These are phyloP conservation scores for Hypericum perforatum DNA, from an alignment of 345 rosid genomes.

Conservation along the genomic window DNA sequence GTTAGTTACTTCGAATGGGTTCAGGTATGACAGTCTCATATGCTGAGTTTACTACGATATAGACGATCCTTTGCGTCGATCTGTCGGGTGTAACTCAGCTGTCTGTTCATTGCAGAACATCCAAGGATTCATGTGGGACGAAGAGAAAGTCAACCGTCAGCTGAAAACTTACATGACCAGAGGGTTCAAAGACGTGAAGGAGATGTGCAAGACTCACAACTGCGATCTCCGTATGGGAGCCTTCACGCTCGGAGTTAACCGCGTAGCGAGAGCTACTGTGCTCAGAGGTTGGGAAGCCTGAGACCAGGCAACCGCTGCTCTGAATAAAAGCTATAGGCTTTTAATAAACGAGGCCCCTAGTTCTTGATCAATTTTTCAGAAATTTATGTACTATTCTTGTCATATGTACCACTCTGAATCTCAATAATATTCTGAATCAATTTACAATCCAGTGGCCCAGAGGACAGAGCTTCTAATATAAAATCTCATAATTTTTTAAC, in stretches of 20 bases:
- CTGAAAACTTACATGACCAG: slow-evolving; percentile 17
- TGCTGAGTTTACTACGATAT: too few species aligned
- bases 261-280: slow-evolving; percentile 18
- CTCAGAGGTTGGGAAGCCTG: slow-evolving; percentile 19
- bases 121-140: slow-evolving; percentile 25
- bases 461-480: too few species aligned
- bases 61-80: too few species aligned
- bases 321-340: too few species aligned
- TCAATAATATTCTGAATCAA: too few species aligned
- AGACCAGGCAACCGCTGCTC: not conserved
- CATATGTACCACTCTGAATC: too few species aligned
- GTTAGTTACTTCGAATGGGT: slow-evolving; percentile 25
- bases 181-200: slow-evolving; percentile 15
- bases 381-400: too few species aligned
- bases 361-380: too few species aligned
- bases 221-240: slow-evolving; percentile 23
- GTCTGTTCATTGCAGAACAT: slow-evolving; percentile 11
- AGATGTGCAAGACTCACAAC: slow-evolving; percentile 15
- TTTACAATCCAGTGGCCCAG: too few species aligned
- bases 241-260: slow-evolving; percentile 15
- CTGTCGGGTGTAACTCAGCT: not conserved
- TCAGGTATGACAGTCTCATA: slow-evolving; percentile 5
- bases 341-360: too few species aligned
- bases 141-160: slow-evolving; percentile 18
- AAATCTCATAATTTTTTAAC: too few species aligned